Evolutionary conservation across 257 asterid species (phyloP), one percentile per base, ranked within the genome.

Genomic region (Hygrophila difformis): DNA sequence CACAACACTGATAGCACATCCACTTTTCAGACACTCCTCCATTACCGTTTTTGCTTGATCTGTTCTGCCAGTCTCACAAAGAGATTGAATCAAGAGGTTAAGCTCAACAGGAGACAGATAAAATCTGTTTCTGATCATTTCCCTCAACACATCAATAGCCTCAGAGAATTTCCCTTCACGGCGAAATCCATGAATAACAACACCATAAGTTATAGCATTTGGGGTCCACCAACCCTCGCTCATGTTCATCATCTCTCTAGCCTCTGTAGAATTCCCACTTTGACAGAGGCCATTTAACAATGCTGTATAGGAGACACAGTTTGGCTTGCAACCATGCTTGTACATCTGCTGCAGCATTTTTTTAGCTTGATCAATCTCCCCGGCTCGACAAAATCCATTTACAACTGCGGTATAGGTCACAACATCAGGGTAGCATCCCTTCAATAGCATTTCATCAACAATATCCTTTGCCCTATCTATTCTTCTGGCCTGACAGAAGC

Each of bases 161-260:
- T 79, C 96, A 2, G 76, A 68, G 28, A 79, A 55, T 72, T 77
- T 82, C n/a, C 85, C 77, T 70, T 89, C 98, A 41, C 93, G 70
- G 34, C 94, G 96, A 78, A 77, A 79, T 20, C 96, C 98, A 51
- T 82, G 94, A 75, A 89, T 69, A 46, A 89, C 55, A 34, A 70
- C 96, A 48, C 98, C 65, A 60, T 82, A 85, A 4, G 97, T 85
- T 57, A 89, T 73, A 10, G 81, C 61, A 73, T 89, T 85, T 0
- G 97, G 97, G 3, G 56, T 61, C 98, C 98, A 89, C 93, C 87
- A 79, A 18, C 78, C 94, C 59, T 77, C 93, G 35, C 93, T 79
- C 66, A 45, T 58, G 51, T 66, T 68, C 96, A 89, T 61, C 83
- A 85, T 77, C 73, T 85, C 94, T 60, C 83, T 67, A 8, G 96